Conservation (phyloP, 2,329 filamentous ascomycete species). For the Neonectria magnoliae region DNA sequence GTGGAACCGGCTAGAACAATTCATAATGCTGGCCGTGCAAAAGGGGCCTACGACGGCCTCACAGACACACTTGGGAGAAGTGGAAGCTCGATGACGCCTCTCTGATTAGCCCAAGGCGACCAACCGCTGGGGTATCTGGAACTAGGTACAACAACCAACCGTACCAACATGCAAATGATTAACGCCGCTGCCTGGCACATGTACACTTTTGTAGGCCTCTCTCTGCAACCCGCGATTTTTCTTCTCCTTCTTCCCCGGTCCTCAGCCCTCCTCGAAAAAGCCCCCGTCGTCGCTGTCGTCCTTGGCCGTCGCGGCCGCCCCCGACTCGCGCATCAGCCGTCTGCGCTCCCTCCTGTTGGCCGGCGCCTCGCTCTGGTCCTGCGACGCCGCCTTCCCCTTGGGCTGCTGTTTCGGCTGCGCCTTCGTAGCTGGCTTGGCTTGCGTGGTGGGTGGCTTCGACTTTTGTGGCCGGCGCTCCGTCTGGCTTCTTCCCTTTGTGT, state of each 20-base stretch:
- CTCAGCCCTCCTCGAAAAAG: slow-evolving; percentile 62
- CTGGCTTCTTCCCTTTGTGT: slow-evolving; percentile 22
- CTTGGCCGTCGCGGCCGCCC: slow-evolving; percentile 39
- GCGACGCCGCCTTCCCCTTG: slow-evolving; percentile 25
- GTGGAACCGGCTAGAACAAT: not conserved
- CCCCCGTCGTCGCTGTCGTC: slow-evolving; percentile 64
- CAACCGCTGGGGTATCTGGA: slow-evolving; percentile 29
- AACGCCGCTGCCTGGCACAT: slow-evolving; percentile 12
- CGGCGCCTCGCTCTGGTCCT: slow-evolving; percentile 35
- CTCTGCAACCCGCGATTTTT: slow-evolving; percentile 2
- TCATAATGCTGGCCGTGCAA: not conserved
- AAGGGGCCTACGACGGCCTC: not conserved
- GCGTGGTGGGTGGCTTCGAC: slow-evolving; percentile 25
- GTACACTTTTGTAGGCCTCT: not conserved
- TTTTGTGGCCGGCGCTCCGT: slow-evolving; percentile 30
- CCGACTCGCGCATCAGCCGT: slow-evolving; percentile 47
- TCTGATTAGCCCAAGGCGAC: slow-evolving; percentile 17
- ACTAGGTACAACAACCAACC: not conserved
- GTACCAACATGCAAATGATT: slow-evolving; percentile 27
- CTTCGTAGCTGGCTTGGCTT: slow-evolving; percentile 33
- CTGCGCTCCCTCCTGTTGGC: slow-evolving; percentile 49
- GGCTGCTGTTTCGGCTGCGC: slow-evolving; percentile 33
- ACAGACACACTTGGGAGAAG: too few species aligned
- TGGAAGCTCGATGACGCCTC: slow-evolving; percentile 14
- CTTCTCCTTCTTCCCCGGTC: slow-evolving; percentile 7